Conservation (phyloP, 805 yeast species). For the Zygosaccharomyces bailii region DNA sequence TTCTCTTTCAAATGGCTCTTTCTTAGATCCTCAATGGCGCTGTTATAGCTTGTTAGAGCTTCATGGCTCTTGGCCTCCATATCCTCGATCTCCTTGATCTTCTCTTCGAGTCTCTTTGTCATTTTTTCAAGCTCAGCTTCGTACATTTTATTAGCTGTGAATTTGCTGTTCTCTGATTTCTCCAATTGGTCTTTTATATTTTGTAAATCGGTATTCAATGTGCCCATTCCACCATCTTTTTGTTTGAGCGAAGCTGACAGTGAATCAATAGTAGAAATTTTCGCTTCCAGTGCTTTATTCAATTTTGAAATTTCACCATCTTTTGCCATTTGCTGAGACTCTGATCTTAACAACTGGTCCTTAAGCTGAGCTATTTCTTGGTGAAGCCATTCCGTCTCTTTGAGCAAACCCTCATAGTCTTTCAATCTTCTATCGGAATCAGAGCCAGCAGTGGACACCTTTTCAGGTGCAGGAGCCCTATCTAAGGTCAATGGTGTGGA, state of each 20-base stretch:
- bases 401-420: conserved; percentile 2
- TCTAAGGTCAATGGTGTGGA: conserved; percentile 22
- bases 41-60: not conserved
- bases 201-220: conserved; percentile 4
- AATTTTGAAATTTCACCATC: conserved; percentile 4
- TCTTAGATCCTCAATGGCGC: conserved; percentile 11
- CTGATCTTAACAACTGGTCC: conserved; percentile 6
- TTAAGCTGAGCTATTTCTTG: conserved; percentile 15
- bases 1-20: conserved; percentile 6
- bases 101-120: conserved; percentile 3
- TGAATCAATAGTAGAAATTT: not conserved
- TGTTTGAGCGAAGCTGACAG: conserved; percentile 1
- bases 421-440: not conserved
- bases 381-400: conserved; percentile 10
- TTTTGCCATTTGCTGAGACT: conserved; percentile 4
- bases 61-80: conserved; percentile 4
- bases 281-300: conserved; percentile 4
- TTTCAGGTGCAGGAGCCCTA: not conserved
- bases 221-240: conserved; percentile 4
- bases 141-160: conserved; percentile 3
- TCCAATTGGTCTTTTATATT: conserved; percentile 6
- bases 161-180: conserved; percentile 5
- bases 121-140: not conserved
- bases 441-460: not conserved
- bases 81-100: conserved; percentile 1